Percentiles rank a stretch among this genome's conserved stretches.
phyloP scores from a whole-genome alignment of 1,284 basidiomycete species.

The Apiotrichum sp. region DNA sequence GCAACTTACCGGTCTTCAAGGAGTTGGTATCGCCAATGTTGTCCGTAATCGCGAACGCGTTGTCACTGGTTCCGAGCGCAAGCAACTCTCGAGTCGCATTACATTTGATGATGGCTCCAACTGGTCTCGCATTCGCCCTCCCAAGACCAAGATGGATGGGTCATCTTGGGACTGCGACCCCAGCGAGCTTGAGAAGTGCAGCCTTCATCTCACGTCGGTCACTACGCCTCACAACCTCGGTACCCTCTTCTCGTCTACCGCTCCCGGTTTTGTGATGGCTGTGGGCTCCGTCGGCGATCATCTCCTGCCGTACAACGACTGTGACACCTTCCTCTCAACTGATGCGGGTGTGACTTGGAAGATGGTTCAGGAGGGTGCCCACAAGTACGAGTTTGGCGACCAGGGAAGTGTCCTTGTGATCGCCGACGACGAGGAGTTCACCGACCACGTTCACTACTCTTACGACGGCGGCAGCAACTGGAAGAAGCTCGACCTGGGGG shows the following conservation, averaged over 20 bases:
- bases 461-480: slow-evolving; percentile 77
- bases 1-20: slow-evolving; percentile 83
- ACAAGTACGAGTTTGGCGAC: slow-evolving; percentile 96
- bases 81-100: slow-evolving; percentile 68
- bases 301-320: slow-evolving; percentile 70
- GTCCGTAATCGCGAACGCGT: slow-evolving; percentile 78
- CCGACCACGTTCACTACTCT: slow-evolving; percentile 71
- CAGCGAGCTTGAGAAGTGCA: slow-evolving; percentile 58
- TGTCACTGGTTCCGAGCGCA: slow-evolving; percentile 58
- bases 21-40: slow-evolving; percentile 83
- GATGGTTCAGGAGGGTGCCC: slow-evolving; percentile 69
- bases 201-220: slow-evolving; percentile 86
- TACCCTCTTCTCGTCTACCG: slow-evolving; percentile 85
- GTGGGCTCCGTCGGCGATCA: slow-evolving; percentile 77
- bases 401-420: slow-evolving; percentile 73
- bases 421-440: slow-evolving; percentile 76
- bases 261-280: slow-evolving; percentile 90
- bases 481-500: slow-evolving; percentile 64
- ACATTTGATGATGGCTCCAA: slow-evolving; percentile 88
- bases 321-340: slow-evolving; percentile 86
- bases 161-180: slow-evolving; percentile 60
- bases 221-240: slow-evolving; percentile 88
- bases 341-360: slow-evolving; percentile 85
- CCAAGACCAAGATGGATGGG: slow-evolving; percentile 58
- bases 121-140: slow-evolving; percentile 68